Conservation (phyloP, 805 yeast genomes). For the Starmerella stellata region DNA sequence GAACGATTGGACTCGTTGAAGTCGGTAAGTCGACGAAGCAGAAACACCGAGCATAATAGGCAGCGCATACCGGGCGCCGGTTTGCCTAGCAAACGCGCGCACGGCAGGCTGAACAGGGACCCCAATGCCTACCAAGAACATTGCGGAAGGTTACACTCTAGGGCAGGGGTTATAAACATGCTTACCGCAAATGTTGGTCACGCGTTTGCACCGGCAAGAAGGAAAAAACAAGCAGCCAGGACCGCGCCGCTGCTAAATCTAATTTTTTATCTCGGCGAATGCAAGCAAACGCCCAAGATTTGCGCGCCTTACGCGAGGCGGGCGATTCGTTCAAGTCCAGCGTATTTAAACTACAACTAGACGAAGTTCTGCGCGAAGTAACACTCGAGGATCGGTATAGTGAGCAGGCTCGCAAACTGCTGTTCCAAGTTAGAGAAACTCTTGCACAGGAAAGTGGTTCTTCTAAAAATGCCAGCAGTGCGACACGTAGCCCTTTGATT, state of each 20-base stretch:
- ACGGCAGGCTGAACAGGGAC: too few relatives aligned
- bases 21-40: too few relatives aligned
- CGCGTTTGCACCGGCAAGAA: too few relatives aligned
- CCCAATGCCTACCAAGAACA: too few relatives aligned
- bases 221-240: too few relatives aligned
- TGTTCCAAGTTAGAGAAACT: constrained; percentile 41
- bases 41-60: too few relatives aligned
- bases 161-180: too few relatives aligned
- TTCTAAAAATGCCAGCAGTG: constrained; percentile 1
- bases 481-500: neutral
- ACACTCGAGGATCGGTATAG: constrained; percentile 53
- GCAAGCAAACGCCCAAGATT: constrained; percentile 35
- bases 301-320: constrained; percentile 81
- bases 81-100: too few relatives aligned
- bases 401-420: constrained; percentile 42
- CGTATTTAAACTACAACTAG: constrained; percentile 87
- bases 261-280: neutral
- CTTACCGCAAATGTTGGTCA: too few relatives aligned
- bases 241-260: neutral
- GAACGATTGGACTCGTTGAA: too few relatives aligned
- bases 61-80: too few relatives aligned
- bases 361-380: constrained; percentile 70
- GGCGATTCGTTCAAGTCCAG: constrained; percentile 88
- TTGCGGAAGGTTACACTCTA: too few relatives aligned
- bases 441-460: constrained; percentile 9